Percentiles rank a stretch among this genome's conserved stretches.
Conservation (phyloP, 441 rosid species). For the Francoa sonchifolia region DNA sequence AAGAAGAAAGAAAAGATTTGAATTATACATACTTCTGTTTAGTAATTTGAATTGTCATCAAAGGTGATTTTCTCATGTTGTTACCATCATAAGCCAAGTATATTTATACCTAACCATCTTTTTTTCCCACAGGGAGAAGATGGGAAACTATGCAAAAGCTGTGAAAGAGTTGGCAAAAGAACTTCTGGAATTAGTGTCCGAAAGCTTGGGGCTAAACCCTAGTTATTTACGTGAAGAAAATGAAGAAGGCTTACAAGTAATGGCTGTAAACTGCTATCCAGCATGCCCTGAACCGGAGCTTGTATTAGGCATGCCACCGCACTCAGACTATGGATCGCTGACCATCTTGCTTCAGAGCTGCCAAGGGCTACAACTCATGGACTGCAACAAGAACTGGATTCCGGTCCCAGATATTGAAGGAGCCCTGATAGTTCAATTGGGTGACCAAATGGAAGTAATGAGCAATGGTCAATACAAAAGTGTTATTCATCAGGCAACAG, state of each 20-base stretch:
- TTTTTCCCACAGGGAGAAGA: slow-evolving; percentile 32
- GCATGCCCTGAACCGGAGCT: slow-evolving; percentile 63
- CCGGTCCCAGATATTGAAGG: slow-evolving; percentile 35
- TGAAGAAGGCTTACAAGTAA: slow-evolving; percentile 39
- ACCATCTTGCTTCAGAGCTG: slow-evolving; percentile 51
- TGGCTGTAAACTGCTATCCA: slow-evolving; percentile 57
- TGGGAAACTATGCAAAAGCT: slow-evolving; percentile 41
- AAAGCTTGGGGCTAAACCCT: slow-evolving; percentile 44
- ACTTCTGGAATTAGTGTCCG: slow-evolving; percentile 32
- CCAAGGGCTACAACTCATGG: slow-evolving; percentile 47
- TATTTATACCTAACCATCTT: no score
- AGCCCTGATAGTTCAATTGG: slow-evolving; percentile 46
- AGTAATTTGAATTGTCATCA: no score
- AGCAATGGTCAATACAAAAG: slow-evolving; percentile 67
- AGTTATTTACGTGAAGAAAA: slow-evolving; percentile 24
- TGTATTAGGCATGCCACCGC: slow-evolving; percentile 57
- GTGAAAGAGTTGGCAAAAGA: slow-evolving; percentile 30
- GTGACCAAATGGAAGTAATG: slow-evolving; percentile 60
- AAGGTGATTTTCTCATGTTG: slow-evolving; percentile 3
- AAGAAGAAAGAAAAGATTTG: no score
- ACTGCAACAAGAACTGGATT: slow-evolving; percentile 36
- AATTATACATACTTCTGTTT: no score
- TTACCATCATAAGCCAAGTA: neutral
- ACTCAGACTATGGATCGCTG: slow-evolving; percentile 55
- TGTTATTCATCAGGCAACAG: slow-evolving; percentile 43